phyloP scores from a whole-genome alignment of 1,284 basidiomycete genomes.

The Ceratorhiza oryzae-sativae region DNA sequence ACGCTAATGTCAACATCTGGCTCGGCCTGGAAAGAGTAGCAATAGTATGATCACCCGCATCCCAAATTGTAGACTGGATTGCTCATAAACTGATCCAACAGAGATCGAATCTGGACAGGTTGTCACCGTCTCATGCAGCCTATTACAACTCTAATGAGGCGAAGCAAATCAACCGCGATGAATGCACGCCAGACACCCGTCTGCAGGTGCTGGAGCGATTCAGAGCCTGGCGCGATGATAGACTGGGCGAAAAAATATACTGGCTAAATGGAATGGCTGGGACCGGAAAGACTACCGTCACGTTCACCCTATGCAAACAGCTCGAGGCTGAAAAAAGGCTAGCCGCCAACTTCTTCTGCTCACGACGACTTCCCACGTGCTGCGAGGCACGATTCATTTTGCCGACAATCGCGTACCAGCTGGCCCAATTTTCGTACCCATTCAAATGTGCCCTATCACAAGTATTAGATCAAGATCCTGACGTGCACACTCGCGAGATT shows the following conservation, averaged over 20 bases:
- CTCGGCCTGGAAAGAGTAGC: neutral
- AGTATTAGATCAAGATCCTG: neutral
- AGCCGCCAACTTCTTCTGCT: slow-evolving; percentile 49
- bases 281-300: slow-evolving; percentile 38
- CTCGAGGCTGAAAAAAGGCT: slow-evolving; percentile 41
- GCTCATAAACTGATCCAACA: neutral
- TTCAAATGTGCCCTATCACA: slow-evolving; percentile 1
- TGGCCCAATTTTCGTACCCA: slow-evolving; percentile 17
- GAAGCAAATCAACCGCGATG: neutral
- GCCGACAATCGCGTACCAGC: slow-evolving; percentile 41
- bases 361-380: slow-evolving; percentile 41
- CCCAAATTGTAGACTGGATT: neutral
- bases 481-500: neutral
- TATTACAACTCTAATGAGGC: slow-evolving; percentile 13
- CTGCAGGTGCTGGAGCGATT: slow-evolving; percentile 41
- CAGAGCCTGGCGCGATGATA: slow-evolving; percentile 36
- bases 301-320: slow-evolving; percentile 44
- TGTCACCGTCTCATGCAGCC: neutral
- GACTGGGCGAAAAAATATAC: slow-evolving; percentile 39
- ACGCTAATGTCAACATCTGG: neutral
- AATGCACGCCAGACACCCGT: slow-evolving; percentile 42
- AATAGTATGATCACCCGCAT: too few species aligned
- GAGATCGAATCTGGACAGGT: neutral
- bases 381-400: slow-evolving; percentile 25
- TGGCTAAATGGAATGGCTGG: slow-evolving; percentile 47